Evolutionary conservation across 257 asterid species (phyloP), one percentile per base, ranked within the genome.

Genomic region (Solanum clarkiae): DNA sequence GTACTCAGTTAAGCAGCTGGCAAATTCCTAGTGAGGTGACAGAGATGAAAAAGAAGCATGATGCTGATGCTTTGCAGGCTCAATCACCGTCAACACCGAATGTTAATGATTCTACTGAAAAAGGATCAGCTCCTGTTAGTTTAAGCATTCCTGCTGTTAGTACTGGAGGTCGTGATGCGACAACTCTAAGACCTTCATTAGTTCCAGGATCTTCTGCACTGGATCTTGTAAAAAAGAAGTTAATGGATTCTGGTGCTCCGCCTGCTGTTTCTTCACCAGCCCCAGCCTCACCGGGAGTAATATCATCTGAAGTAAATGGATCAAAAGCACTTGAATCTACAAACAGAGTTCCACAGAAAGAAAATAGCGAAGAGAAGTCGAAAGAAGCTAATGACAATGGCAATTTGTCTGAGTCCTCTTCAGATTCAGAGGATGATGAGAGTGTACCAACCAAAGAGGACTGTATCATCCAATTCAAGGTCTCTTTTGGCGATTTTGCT

Each of bases 81-180:
- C 94, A 91, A 84, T 86, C 92, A 83, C 85, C 85, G 82, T 82
- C 92, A 56, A 93, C 88, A 79, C 51, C 88, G 85, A 90, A 84
- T 87, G 83, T 88, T 75, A 89, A 90, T 86, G 56, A 85, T 83
- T 87, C 84, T 85, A 81, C 92, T 84, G 98, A 93, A 88, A 94
- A 91, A 86, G 97, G 90, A 90, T 84, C 96, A 80, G 89, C 90
- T 91, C 92, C 94, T 87, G 87, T 87, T 86, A 87, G 87, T 88
- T 91, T 95, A 91, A 94, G 93, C 92, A 90, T 95, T 47, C 98
- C 99, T 90, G 99, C 99, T 89, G 92, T 94, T 88, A 91, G 70
- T 88, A 92, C 97, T 86, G 99, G 98, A 88, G 98, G 99, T 84
- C 98, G 99, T 86, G 99, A 97, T 87, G 95, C 98, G 80, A 85